Percentiles rank a stretch among this genome's conserved stretches.
These are phyloP conservation scores for Schoenoplectus triqueter DNA, from an alignment of 202 grass and related monocot species.

Conservation along the genomic window DNA sequence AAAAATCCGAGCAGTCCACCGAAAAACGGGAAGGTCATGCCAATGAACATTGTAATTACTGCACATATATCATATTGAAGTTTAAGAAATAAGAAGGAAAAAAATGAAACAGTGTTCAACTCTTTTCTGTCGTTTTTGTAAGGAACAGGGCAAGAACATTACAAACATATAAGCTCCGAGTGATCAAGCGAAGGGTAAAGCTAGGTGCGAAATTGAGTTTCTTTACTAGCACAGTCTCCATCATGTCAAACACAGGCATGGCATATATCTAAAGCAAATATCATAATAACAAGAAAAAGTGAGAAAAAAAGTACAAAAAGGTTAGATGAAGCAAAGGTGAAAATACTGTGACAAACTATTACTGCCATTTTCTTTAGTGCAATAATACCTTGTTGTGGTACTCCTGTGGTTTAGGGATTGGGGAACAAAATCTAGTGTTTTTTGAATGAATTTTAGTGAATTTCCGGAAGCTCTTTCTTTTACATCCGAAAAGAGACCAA, in stretches of 20 bases:
- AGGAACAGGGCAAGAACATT: conserved; percentile 30
- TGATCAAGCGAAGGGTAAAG: conserved; percentile 60
- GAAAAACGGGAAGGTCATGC: conserved; percentile 93
- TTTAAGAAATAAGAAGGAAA: not conserved
- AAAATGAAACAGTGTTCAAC: not conserved
- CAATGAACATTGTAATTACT: conserved; percentile 96
- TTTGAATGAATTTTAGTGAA: too few relatives aligned
- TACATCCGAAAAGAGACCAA: too few relatives aligned
- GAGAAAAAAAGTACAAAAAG: not conserved
- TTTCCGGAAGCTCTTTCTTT: not conserved
- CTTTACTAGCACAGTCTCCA: conserved; percentile 84
- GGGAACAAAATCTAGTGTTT: too few relatives aligned
- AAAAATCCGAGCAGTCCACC: conserved; percentile 79
- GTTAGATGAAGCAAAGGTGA: conserved; percentile 13
- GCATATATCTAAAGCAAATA: conserved; percentile 55
- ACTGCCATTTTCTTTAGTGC: not conserved
- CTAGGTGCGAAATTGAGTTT: conserved; percentile 64
- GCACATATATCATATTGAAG: conserved; percentile 38
- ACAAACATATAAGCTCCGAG: conserved; percentile 78
- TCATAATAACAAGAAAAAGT: not conserved
- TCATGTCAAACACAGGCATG: conserved; percentile 87
- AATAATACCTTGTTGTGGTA: not conserved
- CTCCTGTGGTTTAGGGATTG: too few relatives aligned
- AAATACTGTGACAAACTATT: conserved; percentile 15
- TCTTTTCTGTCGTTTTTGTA: not conserved